A percentile compares a stretch with the other conserved stretches of the same genome.
Evolutionary conservation across 2,329 filamentous ascomycete species (phyloP).

Genomic region (Rhynchosporium graminicola): DNA sequence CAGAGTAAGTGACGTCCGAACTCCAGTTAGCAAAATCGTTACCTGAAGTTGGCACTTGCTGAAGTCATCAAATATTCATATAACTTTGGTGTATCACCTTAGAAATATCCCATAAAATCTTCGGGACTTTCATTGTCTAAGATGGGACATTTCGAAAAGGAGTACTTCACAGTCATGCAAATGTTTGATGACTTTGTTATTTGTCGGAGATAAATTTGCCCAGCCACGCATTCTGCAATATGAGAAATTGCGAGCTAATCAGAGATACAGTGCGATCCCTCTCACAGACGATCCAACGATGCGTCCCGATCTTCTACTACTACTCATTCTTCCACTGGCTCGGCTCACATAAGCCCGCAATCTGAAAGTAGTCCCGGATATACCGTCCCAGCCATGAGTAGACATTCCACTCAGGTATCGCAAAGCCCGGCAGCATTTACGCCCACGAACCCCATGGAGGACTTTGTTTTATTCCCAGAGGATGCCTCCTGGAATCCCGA

Average conservation of each 20-base stretch:
- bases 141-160: too few relatives aligned
- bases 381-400: constrained; percentile 19
- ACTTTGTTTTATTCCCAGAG: constrained; percentile 39
- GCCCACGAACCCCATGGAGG: constrained; percentile 33
- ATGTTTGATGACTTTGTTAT: too few relatives aligned
- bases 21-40: too few relatives aligned
- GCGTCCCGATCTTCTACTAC: constrained; percentile 33
- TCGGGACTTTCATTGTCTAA: too few relatives aligned
- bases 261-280: constrained; percentile 37
- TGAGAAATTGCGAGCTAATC: constrained; percentile 18
- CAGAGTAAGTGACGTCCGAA: constrained; percentile 40
- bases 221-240: too few relatives aligned
- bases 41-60: too few relatives aligned
- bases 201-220: too few relatives aligned
- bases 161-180: too few relatives aligned
- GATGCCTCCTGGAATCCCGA: constrained; percentile 33
- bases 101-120: too few relatives aligned
- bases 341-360: constrained; percentile 5
- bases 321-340: constrained; percentile 25
- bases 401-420: constrained; percentile 21
- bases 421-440: constrained; percentile 26
- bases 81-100: too few relatives aligned
- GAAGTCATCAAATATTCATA: too few relatives aligned
- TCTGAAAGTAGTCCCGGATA: constrained; percentile 20
- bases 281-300: constrained; percentile 34